Percentiles rank a stretch among this genome's conserved stretches.
Evolutionary conservation across 352 stramenopile species (phyloP).

Genomic region (Globisporangium spinosum): DNA sequence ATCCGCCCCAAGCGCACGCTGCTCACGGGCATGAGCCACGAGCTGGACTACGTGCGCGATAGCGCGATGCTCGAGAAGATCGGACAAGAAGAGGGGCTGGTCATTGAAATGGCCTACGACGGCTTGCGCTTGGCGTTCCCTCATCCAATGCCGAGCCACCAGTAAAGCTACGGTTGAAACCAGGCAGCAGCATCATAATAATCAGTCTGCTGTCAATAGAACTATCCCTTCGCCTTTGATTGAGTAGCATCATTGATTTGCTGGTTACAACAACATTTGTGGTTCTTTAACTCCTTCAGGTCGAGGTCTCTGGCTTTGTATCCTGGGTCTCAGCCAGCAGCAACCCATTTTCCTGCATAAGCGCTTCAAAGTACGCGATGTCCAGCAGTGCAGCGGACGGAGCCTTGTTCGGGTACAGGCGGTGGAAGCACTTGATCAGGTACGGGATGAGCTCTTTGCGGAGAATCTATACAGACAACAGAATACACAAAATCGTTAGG

Average conservation of each 20-base stretch:
- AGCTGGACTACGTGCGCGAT: constrained; percentile 72
- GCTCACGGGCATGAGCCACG: constrained; percentile 85
- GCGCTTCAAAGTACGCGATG: constrained; percentile 31
- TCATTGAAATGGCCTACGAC: constrained; percentile 84
- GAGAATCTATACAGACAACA: constrained; percentile 34
- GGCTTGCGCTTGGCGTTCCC: constrained; percentile 57
- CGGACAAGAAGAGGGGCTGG: constrained; percentile 47
- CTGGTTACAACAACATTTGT: neutral
- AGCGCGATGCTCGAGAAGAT: constrained; percentile 43
- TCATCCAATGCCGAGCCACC: constrained; percentile 30
- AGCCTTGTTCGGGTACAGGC: constrained; percentile 43
- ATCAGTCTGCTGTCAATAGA: neutral
- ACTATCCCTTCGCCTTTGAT: neutral
- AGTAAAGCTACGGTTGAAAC: constrained; percentile 35
- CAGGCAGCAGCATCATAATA: neutral
- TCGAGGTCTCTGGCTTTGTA: neutral
- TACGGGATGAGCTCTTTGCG: constrained; percentile 59
- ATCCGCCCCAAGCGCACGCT: constrained; percentile 69
- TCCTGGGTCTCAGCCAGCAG: constrained; percentile 27
- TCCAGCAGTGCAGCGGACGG: constrained; percentile 22
- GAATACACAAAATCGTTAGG: neutral
- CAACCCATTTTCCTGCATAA: constrained; percentile 34
- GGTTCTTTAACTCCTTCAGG: neutral
- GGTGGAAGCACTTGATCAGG: constrained; percentile 68
- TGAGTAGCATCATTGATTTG: neutral